Percentiles rank a stretch among this genome's conserved stretches.
phyloP scores from a whole-genome alignment of 768 basidiomycete genomes.

The Wakefieldia striispora region DNA sequence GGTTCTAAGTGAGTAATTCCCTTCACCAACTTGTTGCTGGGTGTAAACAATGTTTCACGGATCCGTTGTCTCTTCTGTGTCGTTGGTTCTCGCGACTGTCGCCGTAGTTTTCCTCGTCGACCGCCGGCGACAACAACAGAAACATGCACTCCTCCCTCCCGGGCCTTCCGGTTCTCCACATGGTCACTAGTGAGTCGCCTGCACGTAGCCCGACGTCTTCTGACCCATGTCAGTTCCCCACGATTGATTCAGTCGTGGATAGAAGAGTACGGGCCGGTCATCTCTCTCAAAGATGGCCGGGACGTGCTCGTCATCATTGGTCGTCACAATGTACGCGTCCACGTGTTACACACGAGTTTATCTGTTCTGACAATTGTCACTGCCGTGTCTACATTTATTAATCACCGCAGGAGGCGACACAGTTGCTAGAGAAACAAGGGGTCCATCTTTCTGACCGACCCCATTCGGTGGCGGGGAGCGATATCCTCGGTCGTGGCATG shows the following conservation, averaged over 20 bases:
- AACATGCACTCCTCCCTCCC: slow-evolving; percentile 16
- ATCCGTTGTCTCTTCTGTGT: background rate
- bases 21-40: no score
- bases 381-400: no score
- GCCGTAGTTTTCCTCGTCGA: slow-evolving; percentile 5
- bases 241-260: slow-evolving; percentile 24
- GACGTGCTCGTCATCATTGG: slow-evolving; percentile 28
- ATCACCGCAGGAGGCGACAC: slow-evolving; percentile 49
- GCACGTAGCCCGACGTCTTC: background rate
- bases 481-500: slow-evolving; percentile 59
- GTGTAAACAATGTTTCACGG: background rate
- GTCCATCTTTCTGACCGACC: slow-evolving; percentile 51
- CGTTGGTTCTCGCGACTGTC: background rate
- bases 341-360: no score
- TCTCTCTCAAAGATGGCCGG: slow-evolving; percentile 23
- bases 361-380: no score
- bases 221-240: slow-evolving; percentile 10
- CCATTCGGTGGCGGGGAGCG: slow-evolving; percentile 50
- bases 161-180: slow-evolving; percentile 22
- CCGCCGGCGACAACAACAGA: slow-evolving; percentile 1
- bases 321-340: slow-evolving; percentile 15
- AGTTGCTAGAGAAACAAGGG: slow-evolving; percentile 62
- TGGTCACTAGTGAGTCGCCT: slow-evolving; percentile 14
- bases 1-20: no score
- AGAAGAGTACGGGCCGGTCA: slow-evolving; percentile 25